Conservation (phyloP, 1,284 basidiomycete genomes). For the Sporisorium iseilematis-ciliati region DNA sequence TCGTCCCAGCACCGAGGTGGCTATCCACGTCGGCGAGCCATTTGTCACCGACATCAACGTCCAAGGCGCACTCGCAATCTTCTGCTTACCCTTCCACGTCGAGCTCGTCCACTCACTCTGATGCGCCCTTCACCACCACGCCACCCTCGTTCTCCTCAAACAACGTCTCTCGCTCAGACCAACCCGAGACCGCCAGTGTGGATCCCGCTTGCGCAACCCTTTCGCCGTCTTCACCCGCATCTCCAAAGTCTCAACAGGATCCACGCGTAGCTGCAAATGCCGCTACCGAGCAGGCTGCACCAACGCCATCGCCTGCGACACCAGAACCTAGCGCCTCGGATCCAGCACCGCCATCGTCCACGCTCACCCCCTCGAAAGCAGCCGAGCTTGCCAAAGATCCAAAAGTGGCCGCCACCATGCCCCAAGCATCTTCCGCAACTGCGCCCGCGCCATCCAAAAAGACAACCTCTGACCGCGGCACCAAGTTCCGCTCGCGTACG, state of each 20-base stretch:
- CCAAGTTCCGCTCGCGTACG: conserved; percentile 56
- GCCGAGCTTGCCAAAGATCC: conserved; percentile 37
- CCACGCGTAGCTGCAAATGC: conserved; percentile 27
- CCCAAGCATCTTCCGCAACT: conserved; percentile 32
- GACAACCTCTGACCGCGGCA: conserved; percentile 41
- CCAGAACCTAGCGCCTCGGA: conserved; percentile 40
- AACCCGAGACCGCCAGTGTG: conserved; percentile 27
- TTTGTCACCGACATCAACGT: conserved; percentile 22
- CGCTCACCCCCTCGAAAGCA: conserved; percentile 36
- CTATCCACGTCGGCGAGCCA: conserved; percentile 13
- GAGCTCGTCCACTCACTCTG: not conserved
- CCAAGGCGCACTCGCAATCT: conserved; percentile 15
- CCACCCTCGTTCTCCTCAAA: not conserved
- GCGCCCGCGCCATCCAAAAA: conserved; percentile 30
- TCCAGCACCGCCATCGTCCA: conserved; percentile 21
- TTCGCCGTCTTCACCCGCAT: conserved; percentile 54
- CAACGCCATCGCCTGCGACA: conserved; percentile 33
- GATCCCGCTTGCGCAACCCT: conserved; percentile 55
- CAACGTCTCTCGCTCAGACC: not conserved
- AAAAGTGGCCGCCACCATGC: conserved; percentile 46
- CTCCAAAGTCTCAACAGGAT: conserved; percentile 52
- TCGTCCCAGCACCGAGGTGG: conserved; percentile 4
- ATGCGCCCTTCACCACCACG: conserved; percentile 11
- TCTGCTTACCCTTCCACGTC: conserved; percentile 11
- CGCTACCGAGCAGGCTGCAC: conserved; percentile 20